Conservation (phyloP, 2,329 filamentous ascomycete genomes). For the Aquanectria penicillioides region DNA sequence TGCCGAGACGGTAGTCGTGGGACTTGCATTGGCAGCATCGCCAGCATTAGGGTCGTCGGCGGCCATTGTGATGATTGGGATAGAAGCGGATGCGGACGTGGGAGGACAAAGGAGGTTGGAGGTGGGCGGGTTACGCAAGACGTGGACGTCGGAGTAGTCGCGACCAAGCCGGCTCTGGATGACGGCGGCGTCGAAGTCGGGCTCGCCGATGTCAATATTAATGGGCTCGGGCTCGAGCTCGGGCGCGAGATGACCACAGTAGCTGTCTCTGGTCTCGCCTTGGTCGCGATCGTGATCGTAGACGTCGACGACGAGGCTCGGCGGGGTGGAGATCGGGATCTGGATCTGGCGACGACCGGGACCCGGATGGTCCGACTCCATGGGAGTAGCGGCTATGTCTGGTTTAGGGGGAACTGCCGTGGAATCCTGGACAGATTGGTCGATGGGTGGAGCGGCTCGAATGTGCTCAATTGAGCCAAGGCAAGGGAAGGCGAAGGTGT, state of each 20-base stretch:
- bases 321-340: slow-evolving; percentile 34
- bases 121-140: slow-evolving; percentile 26
- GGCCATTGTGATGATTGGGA: slow-evolving; percentile 31
- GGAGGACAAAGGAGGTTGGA: slow-evolving; percentile 34
- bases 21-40: slow-evolving; percentile 15
- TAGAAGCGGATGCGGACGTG: slow-evolving; percentile 29
- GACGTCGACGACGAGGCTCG: slow-evolving; percentile 37
- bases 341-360: slow-evolving; percentile 31
- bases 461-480: not conserved
- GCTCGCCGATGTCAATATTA: slow-evolving; percentile 21
- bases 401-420: slow-evolving; percentile 19
- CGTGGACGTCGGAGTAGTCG: slow-evolving; percentile 25
- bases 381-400: slow-evolving; percentile 13
- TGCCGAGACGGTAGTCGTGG: slow-evolving; percentile 34
- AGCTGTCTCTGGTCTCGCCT: slow-evolving; percentile 15
- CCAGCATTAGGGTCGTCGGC: slow-evolving; percentile 21
- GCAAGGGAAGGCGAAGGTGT: not conserved
- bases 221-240: slow-evolving; percentile 10
- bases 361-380: slow-evolving; percentile 31
- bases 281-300: slow-evolving; percentile 30
- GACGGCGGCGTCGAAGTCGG: slow-evolving; percentile 10
- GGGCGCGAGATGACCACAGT: slow-evolving; percentile 7
- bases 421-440: slow-evolving; percentile 7
- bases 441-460: slow-evolving; percentile 5
- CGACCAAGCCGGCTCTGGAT: slow-evolving; percentile 26